A percentile compares a stretch with the other conserved stretches of the same genome.
Evolutionary conservation across 768 basidiomycete species (phyloP).

Genomic region (Nidularia sp.): DNA sequence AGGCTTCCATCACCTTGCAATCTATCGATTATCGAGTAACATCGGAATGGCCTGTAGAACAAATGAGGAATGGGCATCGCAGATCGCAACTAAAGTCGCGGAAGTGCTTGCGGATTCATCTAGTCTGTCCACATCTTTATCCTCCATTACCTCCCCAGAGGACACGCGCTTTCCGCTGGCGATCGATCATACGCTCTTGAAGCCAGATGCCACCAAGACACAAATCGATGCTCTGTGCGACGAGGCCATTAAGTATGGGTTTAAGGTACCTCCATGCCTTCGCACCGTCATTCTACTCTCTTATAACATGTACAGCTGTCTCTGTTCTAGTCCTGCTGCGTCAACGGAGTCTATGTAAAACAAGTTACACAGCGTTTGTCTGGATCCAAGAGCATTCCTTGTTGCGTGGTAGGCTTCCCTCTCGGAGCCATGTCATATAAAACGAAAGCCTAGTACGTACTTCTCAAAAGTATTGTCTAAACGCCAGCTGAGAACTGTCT

Average conservation of each 20-base stretch:
- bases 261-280: conserved; percentile 30
- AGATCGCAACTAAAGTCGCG: conserved; percentile 4
- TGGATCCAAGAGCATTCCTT: conserved; percentile 33
- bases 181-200: conserved; percentile 49
- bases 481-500: neutral
- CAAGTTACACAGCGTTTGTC: conserved; percentile 34
- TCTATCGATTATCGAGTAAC: too few relatives aligned
- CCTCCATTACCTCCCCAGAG: conserved; percentile 16
- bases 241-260: conserved; percentile 41
- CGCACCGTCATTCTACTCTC: neutral
- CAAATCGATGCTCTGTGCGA: conserved; percentile 45
- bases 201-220: conserved; percentile 39
- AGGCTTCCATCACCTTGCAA: too few relatives aligned
- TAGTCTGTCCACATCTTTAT: conserved; percentile 10
- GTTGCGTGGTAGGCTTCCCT: conserved; percentile 49
- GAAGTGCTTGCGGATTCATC: neutral
- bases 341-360: conserved; percentile 40
- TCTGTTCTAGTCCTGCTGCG: conserved; percentile 45
- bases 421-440: conserved; percentile 40
- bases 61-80: conserved; percentile 5
- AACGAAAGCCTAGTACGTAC: conserved; percentile 40
- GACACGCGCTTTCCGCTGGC: conserved; percentile 28
- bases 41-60: neutral
- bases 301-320: neutral
- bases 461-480: neutral